phyloP scores from a whole-genome alignment of 768 basidiomycete genomes.

The Trametes cingulata region DNA sequence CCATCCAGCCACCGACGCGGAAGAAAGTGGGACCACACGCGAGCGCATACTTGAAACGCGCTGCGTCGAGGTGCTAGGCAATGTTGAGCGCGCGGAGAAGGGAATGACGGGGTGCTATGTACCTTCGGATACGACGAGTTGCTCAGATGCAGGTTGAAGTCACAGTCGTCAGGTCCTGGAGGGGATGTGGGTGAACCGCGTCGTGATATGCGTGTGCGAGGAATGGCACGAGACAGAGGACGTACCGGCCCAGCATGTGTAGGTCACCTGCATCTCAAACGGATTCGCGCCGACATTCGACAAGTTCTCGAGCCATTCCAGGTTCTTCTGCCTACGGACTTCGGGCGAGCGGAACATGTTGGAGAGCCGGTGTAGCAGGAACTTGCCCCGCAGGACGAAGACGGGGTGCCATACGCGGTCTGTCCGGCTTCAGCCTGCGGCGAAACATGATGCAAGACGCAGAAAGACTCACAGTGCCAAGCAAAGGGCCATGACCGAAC shows the following conservation, averaged over 20 bases:
- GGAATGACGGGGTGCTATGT: no score
- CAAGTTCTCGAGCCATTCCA: slow-evolving; percentile 49
- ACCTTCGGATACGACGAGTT: slow-evolving; percentile 83
- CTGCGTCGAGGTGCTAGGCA: slow-evolving; percentile 36
- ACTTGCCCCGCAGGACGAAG: slow-evolving; percentile 35
- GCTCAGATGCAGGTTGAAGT: slow-evolving; percentile 74
- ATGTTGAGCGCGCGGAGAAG: neutral
- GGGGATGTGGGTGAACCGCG: no score
- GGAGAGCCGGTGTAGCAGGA: slow-evolving; percentile 36
- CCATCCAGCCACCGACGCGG: slow-evolving; percentile 59
- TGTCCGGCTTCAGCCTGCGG: slow-evolving; percentile 22
- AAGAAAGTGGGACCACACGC: slow-evolving; percentile 57
- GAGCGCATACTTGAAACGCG: slow-evolving; percentile 48
- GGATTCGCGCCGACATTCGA: slow-evolving; percentile 60
- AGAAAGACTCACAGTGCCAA: slow-evolving; percentile 63
- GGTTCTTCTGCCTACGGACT: slow-evolving; percentile 21
- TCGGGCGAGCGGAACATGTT: slow-evolving; percentile 35
- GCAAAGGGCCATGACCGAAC: slow-evolving; percentile 59
- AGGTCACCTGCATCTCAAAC: slow-evolving; percentile 39
- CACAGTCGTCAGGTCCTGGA: slow-evolving; percentile 67
- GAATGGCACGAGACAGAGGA: neutral
- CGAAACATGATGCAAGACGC: neutral
- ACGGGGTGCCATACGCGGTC: slow-evolving; percentile 59
- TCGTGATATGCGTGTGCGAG: no score
- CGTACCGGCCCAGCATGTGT: neutral